A percentile compares a stretch with the other conserved stretches of the same genome.
These are phyloP conservation scores for Stephanodiscus triporus DNA, from an alignment of 108 stramenopile species.

Conservation along the genomic window DNA sequence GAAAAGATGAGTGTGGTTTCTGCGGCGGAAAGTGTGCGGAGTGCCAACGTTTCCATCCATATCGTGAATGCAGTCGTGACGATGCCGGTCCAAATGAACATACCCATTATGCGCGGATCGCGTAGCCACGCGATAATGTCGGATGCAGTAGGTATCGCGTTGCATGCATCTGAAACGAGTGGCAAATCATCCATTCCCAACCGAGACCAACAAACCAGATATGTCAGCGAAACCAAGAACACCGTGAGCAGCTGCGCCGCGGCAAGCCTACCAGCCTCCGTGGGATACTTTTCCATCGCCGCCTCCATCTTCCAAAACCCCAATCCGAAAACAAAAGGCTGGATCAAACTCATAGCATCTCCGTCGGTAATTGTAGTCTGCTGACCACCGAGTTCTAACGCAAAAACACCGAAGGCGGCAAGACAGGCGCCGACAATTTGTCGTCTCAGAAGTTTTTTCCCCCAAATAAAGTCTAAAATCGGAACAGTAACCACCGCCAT, in stretches of 20 bases:
- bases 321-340: slow-evolving; percentile 88
- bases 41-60: slow-evolving; percentile 87
- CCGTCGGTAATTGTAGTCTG: slow-evolving; percentile 48
- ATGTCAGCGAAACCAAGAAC: slow-evolving; percentile 55
- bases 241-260: slow-evolving; percentile 87
- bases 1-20: slow-evolving; percentile 92
- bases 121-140: slow-evolving; percentile 51
- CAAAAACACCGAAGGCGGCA: slow-evolving; percentile 85
- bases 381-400: slow-evolving; percentile 73
- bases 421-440: slow-evolving; percentile 64
- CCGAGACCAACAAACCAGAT: slow-evolving; percentile 42
- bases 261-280: slow-evolving; percentile 71
- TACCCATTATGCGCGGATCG: slow-evolving; percentile 58
- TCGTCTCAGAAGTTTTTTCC: slow-evolving; percentile 52
- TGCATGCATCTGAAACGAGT: slow-evolving; percentile 12
- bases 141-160: slow-evolving; percentile 24
- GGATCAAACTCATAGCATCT: slow-evolving; percentile 68
- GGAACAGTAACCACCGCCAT: slow-evolving; percentile 93
- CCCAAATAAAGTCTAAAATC: slow-evolving; percentile 75
- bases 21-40: slow-evolving; percentile 82
- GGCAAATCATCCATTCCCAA: slow-evolving; percentile 24
- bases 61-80: slow-evolving; percentile 91
- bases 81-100: slow-evolving; percentile 88
- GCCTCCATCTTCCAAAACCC: slow-evolving; percentile 85
- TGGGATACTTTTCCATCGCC: slow-evolving; percentile 68